Evolutionary conservation across 225 moss, liverwort and hornwort species (phyloP), one percentile per base, ranked within the genome.

Genomic region (Physcomitrium patens): DNA sequence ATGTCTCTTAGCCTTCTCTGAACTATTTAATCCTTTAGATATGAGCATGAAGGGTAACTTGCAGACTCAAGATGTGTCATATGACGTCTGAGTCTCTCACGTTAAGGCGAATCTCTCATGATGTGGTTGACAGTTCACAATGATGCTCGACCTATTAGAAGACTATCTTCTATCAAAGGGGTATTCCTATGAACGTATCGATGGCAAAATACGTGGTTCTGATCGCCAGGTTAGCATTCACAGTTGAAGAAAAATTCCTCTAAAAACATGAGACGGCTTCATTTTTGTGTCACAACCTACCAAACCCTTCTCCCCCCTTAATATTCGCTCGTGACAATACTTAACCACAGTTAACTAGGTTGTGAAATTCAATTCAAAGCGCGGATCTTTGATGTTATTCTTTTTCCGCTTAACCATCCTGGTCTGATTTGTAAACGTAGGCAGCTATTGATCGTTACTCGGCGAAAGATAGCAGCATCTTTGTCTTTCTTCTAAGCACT

Each of bases 381-480:
- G 10, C 27, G n/a, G 28, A 16, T 63, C 28, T 14, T 63, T 16
- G 26, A 13, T 56, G 4, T 1, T 14, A 10, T 28, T 67, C 43
- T 44, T 74, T 65, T 43, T 46, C 13, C 20, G 11, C 47, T 48
- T 58, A 28, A 75, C 9, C 54, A 63, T 63, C 62, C 31, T 55
- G 55, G 47, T 12, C 48, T 47, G 7, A 12, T 54, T 26, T 45
- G 4, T 77, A 64, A 80, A 65, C 77, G 56, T 82, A 94, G 91
- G 91, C 93, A 63, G 91, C 91, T 24, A 90, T 94, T 81, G 93
- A 94, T 81, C 89, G 93, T 16, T 94, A 86, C 76, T 94, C 90
- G 47, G 91, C 87, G 9, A 85, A 90, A 76, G 90, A 86, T 22
- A 94, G 91, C 67, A 83, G 77, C 64, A 89, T 88, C 72, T 91